phyloP scores from a whole-genome alignment of 2,329 filamentous ascomycete species.

The Didymella lethalis region DNA sequence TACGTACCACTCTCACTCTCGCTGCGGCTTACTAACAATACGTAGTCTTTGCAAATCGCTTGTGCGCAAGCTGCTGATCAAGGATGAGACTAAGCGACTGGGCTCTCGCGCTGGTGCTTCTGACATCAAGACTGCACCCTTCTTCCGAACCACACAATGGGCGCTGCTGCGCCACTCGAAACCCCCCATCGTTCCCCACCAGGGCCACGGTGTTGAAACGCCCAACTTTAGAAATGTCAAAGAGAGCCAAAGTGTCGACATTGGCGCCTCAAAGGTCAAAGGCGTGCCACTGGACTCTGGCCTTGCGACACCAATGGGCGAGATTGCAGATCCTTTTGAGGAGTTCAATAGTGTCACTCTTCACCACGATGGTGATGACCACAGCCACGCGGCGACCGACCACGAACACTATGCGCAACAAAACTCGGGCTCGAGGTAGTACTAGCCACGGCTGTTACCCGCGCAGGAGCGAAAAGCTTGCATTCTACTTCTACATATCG shows the following conservation, averaged over 20 bases:
- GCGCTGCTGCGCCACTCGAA: constrained; percentile 97
- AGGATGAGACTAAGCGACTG: constrained; percentile 92
- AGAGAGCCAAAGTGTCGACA: constrained; percentile 93
- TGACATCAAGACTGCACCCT: constrained; percentile 94
- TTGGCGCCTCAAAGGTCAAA: constrained; percentile 65
- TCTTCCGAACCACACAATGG: constrained; percentile 97
- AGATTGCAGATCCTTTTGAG: constrained; percentile 89
- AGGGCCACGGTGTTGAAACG: constrained; percentile 89
- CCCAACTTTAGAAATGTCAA: constrained; percentile 98
- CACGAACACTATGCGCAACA: constrained; percentile 36
- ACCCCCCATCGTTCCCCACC: constrained; percentile 92
- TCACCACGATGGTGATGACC: constrained; percentile 91
- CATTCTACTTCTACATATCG: constrained; percentile 15
- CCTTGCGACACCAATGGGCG: constrained; percentile 82
- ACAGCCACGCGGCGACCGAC: constrained; percentile 50
- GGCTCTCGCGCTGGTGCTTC: constrained; percentile 94
- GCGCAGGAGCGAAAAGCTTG: not conserved
- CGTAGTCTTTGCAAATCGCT: constrained; percentile 90
- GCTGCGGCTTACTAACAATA: constrained; percentile 41
- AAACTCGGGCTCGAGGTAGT: constrained; percentile 18
- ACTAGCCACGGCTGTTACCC: not conserved
- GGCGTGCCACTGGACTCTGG: constrained; percentile 88
- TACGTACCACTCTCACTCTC: constrained; percentile 61
- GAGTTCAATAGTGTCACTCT: constrained; percentile 99
- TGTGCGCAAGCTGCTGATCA: constrained; percentile 95